Percentiles rank a stretch among this genome's conserved stretches.
These are phyloP conservation scores for Arthroderma uncinatum DNA, from an alignment of 2,329 filamentous ascomycete species.

Conservation along the genomic window DNA sequence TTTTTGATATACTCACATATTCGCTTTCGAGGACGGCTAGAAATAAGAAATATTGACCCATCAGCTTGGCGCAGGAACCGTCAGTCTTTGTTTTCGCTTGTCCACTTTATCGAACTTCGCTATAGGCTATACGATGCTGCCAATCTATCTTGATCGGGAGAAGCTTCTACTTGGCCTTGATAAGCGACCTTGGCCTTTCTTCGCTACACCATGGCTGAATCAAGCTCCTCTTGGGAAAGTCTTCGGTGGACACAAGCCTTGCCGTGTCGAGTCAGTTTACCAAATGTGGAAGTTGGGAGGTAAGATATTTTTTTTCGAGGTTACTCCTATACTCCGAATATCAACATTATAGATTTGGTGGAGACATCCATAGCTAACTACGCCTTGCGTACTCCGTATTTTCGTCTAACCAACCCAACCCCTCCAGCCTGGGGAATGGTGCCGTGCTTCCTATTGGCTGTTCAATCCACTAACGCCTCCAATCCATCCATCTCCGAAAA, in stretches of 20 bases:
- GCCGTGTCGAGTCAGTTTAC: background rate
- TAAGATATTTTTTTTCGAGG: background rate
- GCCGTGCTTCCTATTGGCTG: constrained; percentile 1
- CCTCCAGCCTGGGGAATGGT: background rate
- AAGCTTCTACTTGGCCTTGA: background rate
- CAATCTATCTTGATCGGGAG: background rate
- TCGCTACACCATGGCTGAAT: background rate
- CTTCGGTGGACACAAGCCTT: background rate
- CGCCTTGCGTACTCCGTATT: background rate
- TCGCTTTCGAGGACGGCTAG: background rate
- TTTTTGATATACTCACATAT: background rate
- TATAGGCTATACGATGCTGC: background rate
- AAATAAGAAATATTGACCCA: background rate
- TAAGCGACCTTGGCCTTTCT: background rate
- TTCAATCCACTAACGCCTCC: background rate
- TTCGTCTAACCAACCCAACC: background rate
- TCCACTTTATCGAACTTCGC: background rate
- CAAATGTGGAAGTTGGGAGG: background rate
- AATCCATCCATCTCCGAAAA: background rate
- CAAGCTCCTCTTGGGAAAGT: background rate
- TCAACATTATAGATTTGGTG: background rate
- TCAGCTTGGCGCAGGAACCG: background rate
- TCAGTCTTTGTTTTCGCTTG: background rate
- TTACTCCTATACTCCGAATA: background rate
- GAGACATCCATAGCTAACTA: background rate